These are phyloP conservation scores for Filobasidium wieringae DNA, from an alignment of 768 basidiomycete species.

Conservation along the genomic window DNA sequence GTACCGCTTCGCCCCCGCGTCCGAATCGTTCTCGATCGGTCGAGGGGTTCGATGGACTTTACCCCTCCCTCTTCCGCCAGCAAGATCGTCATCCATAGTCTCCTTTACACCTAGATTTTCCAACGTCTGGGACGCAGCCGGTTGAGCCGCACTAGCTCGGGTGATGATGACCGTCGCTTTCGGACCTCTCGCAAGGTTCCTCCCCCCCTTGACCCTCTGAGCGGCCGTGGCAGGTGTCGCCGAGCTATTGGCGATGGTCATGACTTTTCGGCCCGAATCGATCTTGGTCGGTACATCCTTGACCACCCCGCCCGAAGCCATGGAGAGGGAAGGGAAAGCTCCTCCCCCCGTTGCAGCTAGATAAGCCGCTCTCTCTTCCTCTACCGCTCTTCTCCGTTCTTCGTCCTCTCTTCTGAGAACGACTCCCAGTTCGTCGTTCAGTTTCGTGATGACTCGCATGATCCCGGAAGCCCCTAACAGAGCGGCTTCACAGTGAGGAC, in stretches of 20 bases:
- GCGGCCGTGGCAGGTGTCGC: conserved; percentile 15
- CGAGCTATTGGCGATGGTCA: conserved; percentile 22
- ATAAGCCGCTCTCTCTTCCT: conserved; percentile 19
- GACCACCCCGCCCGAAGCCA: conserved; percentile 3
- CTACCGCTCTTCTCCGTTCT: conserved; percentile 16
- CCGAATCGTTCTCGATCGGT: conserved; percentile 15
- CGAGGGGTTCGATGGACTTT: conserved; percentile 8
- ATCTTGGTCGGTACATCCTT: background rate
- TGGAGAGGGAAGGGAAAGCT: conserved; percentile 25
- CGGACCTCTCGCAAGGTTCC: background rate
- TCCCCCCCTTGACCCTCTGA: conserved; percentile 16
- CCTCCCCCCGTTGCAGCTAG: conserved; percentile 29
- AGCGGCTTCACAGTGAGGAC: conserved; percentile 33
- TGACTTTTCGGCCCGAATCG: conserved; percentile 21
- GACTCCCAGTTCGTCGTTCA: conserved; percentile 25
- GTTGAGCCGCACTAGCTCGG: conserved; percentile 17
- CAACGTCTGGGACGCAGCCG: background rate
- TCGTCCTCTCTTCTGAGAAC: conserved; percentile 24
- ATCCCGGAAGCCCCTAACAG: conserved; percentile 23
- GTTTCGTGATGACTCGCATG: conserved; percentile 20
- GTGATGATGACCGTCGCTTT: conserved; percentile 28
- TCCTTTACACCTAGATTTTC: background rate
- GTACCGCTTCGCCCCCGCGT: conserved; percentile 19
- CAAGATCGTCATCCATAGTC: background rate
- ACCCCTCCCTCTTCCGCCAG: background rate